Conservation (phyloP, 805 yeast species). For the Alloascoidea hylecoeti region DNA sequence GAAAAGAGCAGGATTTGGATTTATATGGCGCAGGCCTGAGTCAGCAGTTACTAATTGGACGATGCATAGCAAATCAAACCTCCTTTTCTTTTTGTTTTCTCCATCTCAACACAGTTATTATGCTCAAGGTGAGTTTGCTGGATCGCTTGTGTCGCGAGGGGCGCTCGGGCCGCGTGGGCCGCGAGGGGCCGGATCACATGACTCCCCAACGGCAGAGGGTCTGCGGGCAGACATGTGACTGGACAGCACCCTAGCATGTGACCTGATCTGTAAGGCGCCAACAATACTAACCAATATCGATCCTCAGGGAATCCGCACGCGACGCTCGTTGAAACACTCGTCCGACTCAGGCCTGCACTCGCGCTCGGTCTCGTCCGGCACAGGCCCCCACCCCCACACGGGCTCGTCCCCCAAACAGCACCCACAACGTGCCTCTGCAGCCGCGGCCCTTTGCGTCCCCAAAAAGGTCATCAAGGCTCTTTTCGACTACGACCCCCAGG, state of each 20-base stretch:
- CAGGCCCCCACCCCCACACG: conserved; percentile 7
- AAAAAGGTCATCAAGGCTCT: conserved; percentile 76
- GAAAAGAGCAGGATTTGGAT: background rate
- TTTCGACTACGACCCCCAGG: conserved; percentile 63
- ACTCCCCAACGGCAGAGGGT: background rate
- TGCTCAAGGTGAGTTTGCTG: conserved; percentile 1
- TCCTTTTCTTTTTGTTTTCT: background rate
- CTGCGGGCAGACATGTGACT: background rate
- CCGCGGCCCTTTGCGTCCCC: conserved; percentile 32
- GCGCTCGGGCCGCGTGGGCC: background rate
- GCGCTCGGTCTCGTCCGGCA: conserved; percentile 5
- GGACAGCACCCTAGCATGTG: background rate
- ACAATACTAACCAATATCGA: background rate
- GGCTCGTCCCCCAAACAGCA: conserved; percentile 7
- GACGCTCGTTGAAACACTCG: conserved; percentile 16
- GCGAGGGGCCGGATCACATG: no score
- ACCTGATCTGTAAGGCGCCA: background rate
- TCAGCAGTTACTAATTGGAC: background rate
- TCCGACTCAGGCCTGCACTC: conserved; percentile 6
- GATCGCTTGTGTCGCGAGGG: background rate
- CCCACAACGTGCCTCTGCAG: conserved; percentile 12
- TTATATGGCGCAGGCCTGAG: background rate
- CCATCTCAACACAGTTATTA: background rate
- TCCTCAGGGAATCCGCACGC: conserved; percentile 16
- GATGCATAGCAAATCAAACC: background rate